Base-by-base conservation (phyloP, 1,284 basidiomycete genomes). In the Cryptococcus floricola region DNA sequence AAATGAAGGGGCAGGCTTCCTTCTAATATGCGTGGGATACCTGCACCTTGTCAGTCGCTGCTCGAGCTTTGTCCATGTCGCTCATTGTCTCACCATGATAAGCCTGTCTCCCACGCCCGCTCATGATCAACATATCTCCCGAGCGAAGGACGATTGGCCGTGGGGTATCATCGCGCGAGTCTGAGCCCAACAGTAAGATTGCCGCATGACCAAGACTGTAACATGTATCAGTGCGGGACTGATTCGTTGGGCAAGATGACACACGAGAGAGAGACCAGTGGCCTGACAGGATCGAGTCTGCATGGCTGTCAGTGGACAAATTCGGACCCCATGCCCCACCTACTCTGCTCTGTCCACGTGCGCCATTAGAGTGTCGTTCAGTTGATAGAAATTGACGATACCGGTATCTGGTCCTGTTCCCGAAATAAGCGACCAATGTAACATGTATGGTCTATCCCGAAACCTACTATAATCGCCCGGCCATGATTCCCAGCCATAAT, bases 101-200 rank as follows among this genome's bases (percentile, higher is more conserved):
- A 27, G 86, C 87, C 42, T 90, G 80, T 52, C 93, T 81, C 62
- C 89, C 89, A 25, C 79, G 77, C 0, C 92, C 93, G 1, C 88
- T 87, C 91, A 96, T 94, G 66, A 95, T 85, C n/a, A 94, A 79
- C 0, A 88, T 84, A 69, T 96, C 93, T 7, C 92, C 92, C 0
- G 89, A 91, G 19, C 89, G 84, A 1, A 96, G 80, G 13, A 95
- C 80, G 54, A 96, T 84, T 0, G 91, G 84, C 10, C 84, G 77
- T 0, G 92, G 92, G n/a, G 84, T 80, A 0, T 79, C 79, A 52
- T 91, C 85, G 50, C 91, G 82, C 2, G 87, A 88, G 7, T 81
- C 75, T 0, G 89, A 86, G 6, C 92, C 93, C n/a, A 94, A 87
- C 34, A 96, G 84, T 70, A 96, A 93, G 50, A 95, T 77, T 5